A percentile compares a stretch with the other conserved stretches of the same genome.
These are phyloP conservation scores for Microbotryum silenes-acaulis DNA, from an alignment of 1,284 basidiomycete species.

Conservation along the genomic window DNA sequence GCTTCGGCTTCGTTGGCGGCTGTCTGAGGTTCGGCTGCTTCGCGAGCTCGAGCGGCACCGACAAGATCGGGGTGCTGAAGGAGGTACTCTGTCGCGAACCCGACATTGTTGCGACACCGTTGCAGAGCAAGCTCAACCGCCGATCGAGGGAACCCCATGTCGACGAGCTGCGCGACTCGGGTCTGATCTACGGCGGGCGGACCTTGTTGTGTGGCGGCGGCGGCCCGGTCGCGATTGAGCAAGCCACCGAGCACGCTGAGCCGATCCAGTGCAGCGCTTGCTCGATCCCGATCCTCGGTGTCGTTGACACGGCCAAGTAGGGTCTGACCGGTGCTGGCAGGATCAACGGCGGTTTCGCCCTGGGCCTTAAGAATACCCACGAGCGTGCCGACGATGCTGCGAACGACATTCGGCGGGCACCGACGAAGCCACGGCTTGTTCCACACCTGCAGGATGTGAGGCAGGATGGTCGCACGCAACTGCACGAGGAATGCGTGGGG, in stretches of 20 bases:
- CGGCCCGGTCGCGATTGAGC: constrained; percentile 8
- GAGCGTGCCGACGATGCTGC: constrained; percentile 63
- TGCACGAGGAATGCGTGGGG: constrained; percentile 76
- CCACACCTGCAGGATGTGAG: constrained; percentile 67
- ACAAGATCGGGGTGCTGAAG: constrained; percentile 74
- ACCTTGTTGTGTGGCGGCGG: constrained; percentile 7
- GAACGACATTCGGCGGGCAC: constrained; percentile 61
- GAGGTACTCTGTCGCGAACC: constrained; percentile 79
- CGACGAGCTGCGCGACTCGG: constrained; percentile 51
- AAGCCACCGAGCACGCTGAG: constrained; percentile 2
- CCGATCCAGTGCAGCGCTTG: no score
- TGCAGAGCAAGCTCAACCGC: constrained; percentile 75
- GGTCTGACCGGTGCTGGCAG: constrained; percentile 1
- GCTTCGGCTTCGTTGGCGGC: constrained; percentile 7
- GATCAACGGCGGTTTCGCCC: constrained; percentile 48
- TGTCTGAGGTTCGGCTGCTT: constrained; percentile 27
- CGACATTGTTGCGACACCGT: constrained; percentile 81
- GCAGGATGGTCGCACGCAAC: constrained; percentile 63
- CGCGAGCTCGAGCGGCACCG: constrained; percentile 47
- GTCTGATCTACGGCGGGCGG: constrained; percentile 17
- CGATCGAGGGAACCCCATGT: constrained; percentile 91
- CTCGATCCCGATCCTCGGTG: no score
- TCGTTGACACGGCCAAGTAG: constrained; percentile 10
- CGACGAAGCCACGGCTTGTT: constrained; percentile 71
- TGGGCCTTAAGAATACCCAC: constrained; percentile 76